Evolutionary conservation across 163 green algal genomes (phyloP).

Genomic region (Chlorella variabilis): DNA sequence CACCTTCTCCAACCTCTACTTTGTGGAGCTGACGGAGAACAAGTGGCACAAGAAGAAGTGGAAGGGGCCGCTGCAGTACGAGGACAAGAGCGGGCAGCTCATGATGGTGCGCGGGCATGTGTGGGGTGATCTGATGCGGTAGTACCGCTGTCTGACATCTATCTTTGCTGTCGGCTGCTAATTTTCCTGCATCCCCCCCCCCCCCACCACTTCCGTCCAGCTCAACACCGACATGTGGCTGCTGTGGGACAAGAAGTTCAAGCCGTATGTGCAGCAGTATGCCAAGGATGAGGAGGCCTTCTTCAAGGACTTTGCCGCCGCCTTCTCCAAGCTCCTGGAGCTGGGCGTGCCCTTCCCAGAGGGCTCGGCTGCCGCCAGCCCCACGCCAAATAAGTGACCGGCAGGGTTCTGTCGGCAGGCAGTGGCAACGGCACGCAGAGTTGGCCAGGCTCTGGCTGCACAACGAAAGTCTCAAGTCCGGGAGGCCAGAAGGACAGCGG

Average conservation of each 20-base stretch:
- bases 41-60: constrained; percentile 88
- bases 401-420: too few species aligned
- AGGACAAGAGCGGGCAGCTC: constrained; percentile 79
- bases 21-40: constrained; percentile 74
- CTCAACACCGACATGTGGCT: constrained; percentile 35
- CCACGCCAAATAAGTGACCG: background rate
- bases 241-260: constrained; percentile 67
- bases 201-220: background rate
- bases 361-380: background rate
- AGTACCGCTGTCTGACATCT: background rate
- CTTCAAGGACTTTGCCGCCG: constrained; percentile 85
- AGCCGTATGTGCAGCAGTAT: constrained; percentile 69
- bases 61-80: constrained; percentile 81
- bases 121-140: background rate
- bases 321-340: constrained; percentile 85
- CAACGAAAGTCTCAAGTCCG: too few species aligned
- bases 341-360: constrained; percentile 68
- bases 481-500: too few species aligned
- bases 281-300: constrained; percentile 84
- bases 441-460: too few species aligned
- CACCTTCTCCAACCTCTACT: constrained; percentile 92
- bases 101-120: constrained; percentile 84
- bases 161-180: background rate
- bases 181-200: too few species aligned
- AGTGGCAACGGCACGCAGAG: too few species aligned